Base-by-base conservation (phyloP, 2,329 filamentous ascomycete genomes). In the Neocatenulostroma microsporum region DNA sequence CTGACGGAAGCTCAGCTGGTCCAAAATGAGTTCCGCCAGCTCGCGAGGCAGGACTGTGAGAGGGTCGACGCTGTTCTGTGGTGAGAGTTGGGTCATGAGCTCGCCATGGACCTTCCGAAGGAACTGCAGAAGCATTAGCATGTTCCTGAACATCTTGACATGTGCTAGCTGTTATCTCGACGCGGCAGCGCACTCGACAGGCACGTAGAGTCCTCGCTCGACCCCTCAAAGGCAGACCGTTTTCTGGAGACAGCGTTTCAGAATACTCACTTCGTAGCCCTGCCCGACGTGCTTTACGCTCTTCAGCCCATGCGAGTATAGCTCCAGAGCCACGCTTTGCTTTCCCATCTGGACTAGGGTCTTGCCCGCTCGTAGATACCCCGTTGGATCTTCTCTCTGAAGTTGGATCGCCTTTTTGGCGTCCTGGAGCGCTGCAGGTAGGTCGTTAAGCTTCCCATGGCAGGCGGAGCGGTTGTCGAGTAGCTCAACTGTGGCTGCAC, bases 231-330 rank as follows among this genome's bases (percentile, higher is more conserved):
- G n/a, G n/a, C n/a, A n/a, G n/a, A n/a, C n/a, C n/a, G n/a, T n/a
- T n/a, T n/a, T n/a, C n/a, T n/a, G n/a, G n/a, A n/a, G n/a, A n/a
- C n/a, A n/a, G n/a, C n/a, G n/a, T n/a, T 15, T 8, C 20, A 25
- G 5, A 14, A 13, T 26, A 21, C 21, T n/a, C 43, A 52, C 47
- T 46, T 58, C 44, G 33, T 51, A 57, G 35, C 53, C 42, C 29
- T 44, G 28, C 37, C 67, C 60, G 20, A 60, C 53, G n/a, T 58
- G 50, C 8, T 65, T 58, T 14, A 78, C 60, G 30, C 61, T 65
- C 42, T 69, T 72, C 45, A 79, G 57, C n/a, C 72, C 76, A 50
- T 74, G 70, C 18, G 68, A 63, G 55, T 78, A 79, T 17, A 78
- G 67, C 9, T 69, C 64, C 10, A 74, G 48, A 5, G 76, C 76